Evolutionary conservation across 2,329 filamentous ascomycete genomes (phyloP).

Genomic region (Chaetomium sp.): DNA sequence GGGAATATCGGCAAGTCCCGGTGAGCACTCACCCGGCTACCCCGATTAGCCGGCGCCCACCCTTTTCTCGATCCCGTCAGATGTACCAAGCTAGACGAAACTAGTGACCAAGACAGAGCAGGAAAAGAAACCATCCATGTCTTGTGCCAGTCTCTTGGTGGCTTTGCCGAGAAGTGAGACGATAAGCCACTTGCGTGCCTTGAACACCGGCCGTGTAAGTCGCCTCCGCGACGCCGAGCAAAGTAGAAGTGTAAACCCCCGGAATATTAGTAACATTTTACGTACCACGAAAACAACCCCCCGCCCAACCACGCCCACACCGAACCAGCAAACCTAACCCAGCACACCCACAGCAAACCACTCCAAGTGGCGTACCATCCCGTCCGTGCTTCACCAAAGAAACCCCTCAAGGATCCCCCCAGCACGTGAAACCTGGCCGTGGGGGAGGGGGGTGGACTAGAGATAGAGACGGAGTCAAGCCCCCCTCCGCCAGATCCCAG

Average conservation of each 20-base stretch:
- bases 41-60: not conserved
- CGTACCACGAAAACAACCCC: not conserved
- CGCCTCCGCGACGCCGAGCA: not conserved
- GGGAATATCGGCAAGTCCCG: not conserved
- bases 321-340: not conserved
- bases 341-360: not conserved
- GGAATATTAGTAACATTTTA: not conserved
- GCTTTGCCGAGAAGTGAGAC: not conserved
- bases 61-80: not conserved
- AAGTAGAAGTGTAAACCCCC: not conserved
- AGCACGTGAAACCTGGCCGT: slow-evolving; percentile 6
- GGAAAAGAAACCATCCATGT: not conserved
- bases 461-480: not conserved
- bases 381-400: not conserved
- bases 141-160: not conserved
- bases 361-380: not conserved
- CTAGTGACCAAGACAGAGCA: not conserved
- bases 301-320: not conserved
- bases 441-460: not conserved
- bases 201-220: not conserved
- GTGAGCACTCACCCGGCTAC: not conserved
- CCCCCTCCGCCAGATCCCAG: not conserved
- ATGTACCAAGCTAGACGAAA: not conserved
- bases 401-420: slow-evolving; percentile 5
- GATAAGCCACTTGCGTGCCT: not conserved